Evolutionary conservation across 257 asterid genomes (phyloP), one percentile per base, ranked within the genome.

Genomic region (Ilex aquifolium): DNA sequence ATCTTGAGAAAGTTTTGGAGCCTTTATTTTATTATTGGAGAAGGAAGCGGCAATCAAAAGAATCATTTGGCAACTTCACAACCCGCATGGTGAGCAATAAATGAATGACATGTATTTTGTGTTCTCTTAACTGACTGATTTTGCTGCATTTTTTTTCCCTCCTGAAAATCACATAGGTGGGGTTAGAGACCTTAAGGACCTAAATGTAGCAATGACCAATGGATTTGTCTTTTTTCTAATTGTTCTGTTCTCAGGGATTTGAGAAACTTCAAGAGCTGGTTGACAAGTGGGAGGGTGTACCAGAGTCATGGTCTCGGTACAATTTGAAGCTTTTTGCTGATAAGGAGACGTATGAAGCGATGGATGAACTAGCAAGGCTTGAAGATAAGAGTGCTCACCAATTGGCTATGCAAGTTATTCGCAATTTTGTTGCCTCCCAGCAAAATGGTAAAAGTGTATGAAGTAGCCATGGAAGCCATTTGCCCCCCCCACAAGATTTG

Each of bases 11-110:
- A 67, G 96, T 92, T 70, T 62, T 92, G 63, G 99, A 87, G 71
- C 99, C 99, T 49, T 63, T 92, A 75, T 92, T 92, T 75, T 89
- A 82, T 79, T 73, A 87, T 83, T 92, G 99, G 99, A 92, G 83
- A 72, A 79, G 84, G 59, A 78, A 82, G 80, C 77, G 99, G 53
- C 77, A 63, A 3, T 63, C 97, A 3, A 81, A 74, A 51, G 99
- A 92, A 83, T 83, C 97, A 72, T 87, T 92, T 48, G 99, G 99
- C 44, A 88, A 82, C 77, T 92, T 89, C 83, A 70, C 94, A 54
- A 84, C 74, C 80, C 99, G 97, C 65, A 42, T 73, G 93, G 99
- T 92, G 75, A 32, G 82, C 67, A 56, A 17, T 60, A 21, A 56
- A 68, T 49, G 12, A 16, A 29, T 3, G 17, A 61, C 7, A 36